Conservation (phyloP, 257 asterid genomes). For the Scutellaria baicalensis region DNA sequence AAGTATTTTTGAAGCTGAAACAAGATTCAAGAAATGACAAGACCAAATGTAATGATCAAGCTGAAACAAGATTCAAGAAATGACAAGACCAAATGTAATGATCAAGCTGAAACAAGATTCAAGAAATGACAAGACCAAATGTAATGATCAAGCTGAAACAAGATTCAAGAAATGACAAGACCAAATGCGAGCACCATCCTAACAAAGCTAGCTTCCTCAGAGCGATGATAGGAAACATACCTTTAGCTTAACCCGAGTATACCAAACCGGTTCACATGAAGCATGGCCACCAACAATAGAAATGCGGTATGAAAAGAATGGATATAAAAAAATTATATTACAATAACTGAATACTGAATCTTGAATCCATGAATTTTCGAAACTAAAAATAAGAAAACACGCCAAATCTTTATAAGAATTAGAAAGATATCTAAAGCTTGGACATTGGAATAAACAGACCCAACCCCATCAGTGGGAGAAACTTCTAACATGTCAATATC, state of each 20-base stretch:
- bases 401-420: slow-evolving; percentile 32
- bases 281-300: neutral
- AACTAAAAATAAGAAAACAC: slow-evolving; percentile 30
- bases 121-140: too few relatives aligned
- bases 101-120: too few relatives aligned
- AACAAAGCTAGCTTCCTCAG: neutral
- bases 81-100: too few relatives aligned
- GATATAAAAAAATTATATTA: slow-evolving; percentile 33
- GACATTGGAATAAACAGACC: slow-evolving; percentile 22
- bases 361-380: slow-evolving; percentile 28
- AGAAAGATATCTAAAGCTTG: slow-evolving; percentile 24
- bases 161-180: neutral
- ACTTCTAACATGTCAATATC: slow-evolving; percentile 47
- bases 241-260: neutral
- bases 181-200: neutral
- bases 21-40: too few relatives aligned
- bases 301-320: slow-evolving; percentile 4
- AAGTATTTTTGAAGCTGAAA: too few relatives aligned
- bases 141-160: too few relatives aligned
- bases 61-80: too few relatives aligned
- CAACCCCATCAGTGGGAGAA: slow-evolving; percentile 33
- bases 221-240: slow-evolving; percentile 6
- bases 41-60: too few relatives aligned
- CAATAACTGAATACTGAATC: slow-evolving; percentile 27
- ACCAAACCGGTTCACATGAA: neutral